Evolutionary conservation across 208 protist genomes (phyloP), one percentile per base, ranked within the genome.

Genomic region (Wallacemonas sp.): DNA sequence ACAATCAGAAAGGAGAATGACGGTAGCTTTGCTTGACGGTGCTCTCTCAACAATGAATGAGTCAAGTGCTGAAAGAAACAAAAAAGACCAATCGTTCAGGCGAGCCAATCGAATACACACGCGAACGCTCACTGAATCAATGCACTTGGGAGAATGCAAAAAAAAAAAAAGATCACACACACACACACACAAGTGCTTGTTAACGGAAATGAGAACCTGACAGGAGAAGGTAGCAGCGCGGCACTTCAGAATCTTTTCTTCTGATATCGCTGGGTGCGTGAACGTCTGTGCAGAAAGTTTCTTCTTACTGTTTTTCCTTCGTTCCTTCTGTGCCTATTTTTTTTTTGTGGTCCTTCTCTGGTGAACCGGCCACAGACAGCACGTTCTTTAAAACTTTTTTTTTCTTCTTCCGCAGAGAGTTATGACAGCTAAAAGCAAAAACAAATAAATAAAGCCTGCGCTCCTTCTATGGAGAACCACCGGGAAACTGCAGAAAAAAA

Each of bases 81-180:
- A 45, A 62, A 48, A 27, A 52, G 45, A 10, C 21, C 6, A 36
- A 4, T 46, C 36, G 22, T 44, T 63, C 34, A n/a, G n/a, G n/a
- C n/a, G n/a, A n/a, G n/a, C n/a, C n/a, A n/a, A n/a, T n/a, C n/a
- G n/a, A n/a, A n/a, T n/a, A n/a, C n/a, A n/a, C n/a, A n/a, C n/a
- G n/a, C 15, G 10, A 6, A 19, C 30, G 15, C 26, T 53, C 12
- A 24, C 30, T 61, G 33, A 30, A 13, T 37, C 9, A 33, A 8
- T 54, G 33, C 46, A n/a, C 21, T 48, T 60, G 42, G 42, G 44
- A 50, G n/a, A n/a, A 48, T 39, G 46, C 17, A n/a, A 57, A 55
- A 66, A 6, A 66, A 59, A 73, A 73, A 66, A 73, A 73, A 61
- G 53, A 57, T 27, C 17, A 62, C 17, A 62, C 17, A 32, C n/a